Conservation (phyloP, 164 flowering plant species). For the Macadamia integrifolia region DNA sequence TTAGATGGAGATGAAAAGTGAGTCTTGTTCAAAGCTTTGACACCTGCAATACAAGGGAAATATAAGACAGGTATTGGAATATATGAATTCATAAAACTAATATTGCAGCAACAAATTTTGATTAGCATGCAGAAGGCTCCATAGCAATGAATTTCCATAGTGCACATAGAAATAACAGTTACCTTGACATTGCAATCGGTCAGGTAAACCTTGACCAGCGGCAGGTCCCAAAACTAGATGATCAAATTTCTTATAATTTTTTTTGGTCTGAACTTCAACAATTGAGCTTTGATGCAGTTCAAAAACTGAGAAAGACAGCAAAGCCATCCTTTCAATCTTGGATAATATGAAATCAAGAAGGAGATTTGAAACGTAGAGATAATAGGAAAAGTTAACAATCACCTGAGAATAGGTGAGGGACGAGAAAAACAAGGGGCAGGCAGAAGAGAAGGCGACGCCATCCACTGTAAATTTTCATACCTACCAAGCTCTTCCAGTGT, state of each 20-base stretch:
- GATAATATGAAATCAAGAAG: not conserved
- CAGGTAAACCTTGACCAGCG: conserved; percentile 69
- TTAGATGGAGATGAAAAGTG: conserved; percentile 23
- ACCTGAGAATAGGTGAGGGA: conserved; percentile 63
- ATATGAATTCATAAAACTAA: not conserved
- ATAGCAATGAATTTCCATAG: no score
- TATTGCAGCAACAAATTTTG: not conserved
- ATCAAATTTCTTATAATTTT: conserved; percentile 44
- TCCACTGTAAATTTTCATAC: conserved; percentile 46
- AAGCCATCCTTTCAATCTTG: not conserved
- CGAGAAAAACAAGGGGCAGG: conserved; percentile 50
- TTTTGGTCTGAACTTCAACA: conserved; percentile 17
- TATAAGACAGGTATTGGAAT: not conserved
- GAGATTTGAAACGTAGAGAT: not conserved
- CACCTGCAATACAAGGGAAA: conserved; percentile 36
- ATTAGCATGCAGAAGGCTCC: not conserved
- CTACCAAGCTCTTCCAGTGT: conserved; percentile 7
- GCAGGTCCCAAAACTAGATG: conserved; percentile 82
- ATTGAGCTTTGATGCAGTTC: conserved; percentile 37
- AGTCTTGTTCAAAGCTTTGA: conserved; percentile 66
- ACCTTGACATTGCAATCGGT: conserved; percentile 93
- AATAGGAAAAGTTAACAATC: not conserved
- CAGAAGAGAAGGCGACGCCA: conserved; percentile 56
- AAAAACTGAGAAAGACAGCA: conserved; percentile 31
- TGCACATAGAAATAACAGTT: no score